A percentile compares a stretch with the other conserved stretches of the same genome.
Conservation (phyloP, 768 basidiomycete species). For the Boletus sp. region DNA sequence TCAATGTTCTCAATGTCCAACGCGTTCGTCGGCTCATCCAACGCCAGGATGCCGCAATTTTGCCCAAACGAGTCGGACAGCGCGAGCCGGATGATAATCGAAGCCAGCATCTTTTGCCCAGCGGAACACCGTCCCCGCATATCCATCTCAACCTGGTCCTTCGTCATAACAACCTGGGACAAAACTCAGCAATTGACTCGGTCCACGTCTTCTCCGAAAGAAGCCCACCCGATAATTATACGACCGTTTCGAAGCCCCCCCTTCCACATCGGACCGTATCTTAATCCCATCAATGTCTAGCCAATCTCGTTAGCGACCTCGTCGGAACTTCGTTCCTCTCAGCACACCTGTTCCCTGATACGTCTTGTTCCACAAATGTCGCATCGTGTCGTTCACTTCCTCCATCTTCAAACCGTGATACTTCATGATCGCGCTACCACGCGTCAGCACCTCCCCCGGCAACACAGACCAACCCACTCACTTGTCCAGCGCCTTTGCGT, state of each 20-base stretch:
- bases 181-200: conserved; percentile 15
- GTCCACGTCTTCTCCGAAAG: conserved; percentile 1
- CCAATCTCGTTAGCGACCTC: conserved; percentile 9
- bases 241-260: conserved; percentile 82
- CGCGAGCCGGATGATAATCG: conserved; percentile 95
- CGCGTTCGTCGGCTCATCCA: conserved; percentile 98
- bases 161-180: conserved; percentile 92
- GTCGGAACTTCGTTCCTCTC: neutral
- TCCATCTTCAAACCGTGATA: conserved; percentile 98
- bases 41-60: conserved; percentile 94
- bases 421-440: conserved; percentile 90
- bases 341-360: conserved; percentile 92
- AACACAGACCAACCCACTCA: conserved; percentile 46
- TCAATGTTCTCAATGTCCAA: conserved; percentile 95
- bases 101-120: conserved; percentile 97
- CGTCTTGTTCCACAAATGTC: conserved; percentile 96
- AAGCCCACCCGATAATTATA: conserved; percentile 90
- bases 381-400: conserved; percentile 98
- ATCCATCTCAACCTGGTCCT: conserved; percentile 99
- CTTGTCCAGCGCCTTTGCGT: conserved; percentile 96
- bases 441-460: conserved; percentile 11
- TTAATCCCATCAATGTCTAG: conserved; percentile 96
- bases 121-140: conserved; percentile 99
- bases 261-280: conserved; percentile 91
- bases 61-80: conserved; percentile 97